Evolutionary conservation across 73 alveolate species (phyloP).

Genomic region (Paramecium biaurelia): DNA sequence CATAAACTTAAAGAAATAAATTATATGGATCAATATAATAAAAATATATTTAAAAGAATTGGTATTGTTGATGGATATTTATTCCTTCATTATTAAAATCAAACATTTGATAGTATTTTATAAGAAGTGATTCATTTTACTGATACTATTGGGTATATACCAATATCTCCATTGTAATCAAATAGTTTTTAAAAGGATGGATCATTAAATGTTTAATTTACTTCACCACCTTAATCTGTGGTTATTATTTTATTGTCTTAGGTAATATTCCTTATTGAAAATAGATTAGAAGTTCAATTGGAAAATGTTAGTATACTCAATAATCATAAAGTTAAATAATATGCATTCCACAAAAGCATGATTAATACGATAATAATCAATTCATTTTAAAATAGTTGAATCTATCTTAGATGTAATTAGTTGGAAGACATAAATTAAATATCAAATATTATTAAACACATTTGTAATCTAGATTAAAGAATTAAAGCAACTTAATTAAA

Average conservation of each 20-base stretch:
- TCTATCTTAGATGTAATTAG: background rate
- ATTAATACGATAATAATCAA: background rate
- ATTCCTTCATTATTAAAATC: conserved; percentile 13
- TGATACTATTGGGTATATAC: background rate
- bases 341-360: background rate
- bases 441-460: background rate
- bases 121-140: background rate
- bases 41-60: background rate
- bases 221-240: background rate
- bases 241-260: background rate
- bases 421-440: background rate
- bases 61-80: conserved; percentile 27
- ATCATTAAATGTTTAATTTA: background rate
- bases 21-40: background rate
- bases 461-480: background rate
- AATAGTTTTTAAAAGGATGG: background rate
- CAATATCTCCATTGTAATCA: background rate
- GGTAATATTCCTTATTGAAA: background rate
- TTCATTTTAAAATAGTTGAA: background rate
- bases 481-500: background rate
- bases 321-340: background rate
- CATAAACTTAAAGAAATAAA: background rate
- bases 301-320: background rate
- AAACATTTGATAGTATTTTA: background rate
- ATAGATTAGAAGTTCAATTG: conserved; percentile 10